These are phyloP conservation scores for Henningerozyma blattae DNA, from an alignment of 805 yeast genomes.

Conservation along the genomic window DNA sequence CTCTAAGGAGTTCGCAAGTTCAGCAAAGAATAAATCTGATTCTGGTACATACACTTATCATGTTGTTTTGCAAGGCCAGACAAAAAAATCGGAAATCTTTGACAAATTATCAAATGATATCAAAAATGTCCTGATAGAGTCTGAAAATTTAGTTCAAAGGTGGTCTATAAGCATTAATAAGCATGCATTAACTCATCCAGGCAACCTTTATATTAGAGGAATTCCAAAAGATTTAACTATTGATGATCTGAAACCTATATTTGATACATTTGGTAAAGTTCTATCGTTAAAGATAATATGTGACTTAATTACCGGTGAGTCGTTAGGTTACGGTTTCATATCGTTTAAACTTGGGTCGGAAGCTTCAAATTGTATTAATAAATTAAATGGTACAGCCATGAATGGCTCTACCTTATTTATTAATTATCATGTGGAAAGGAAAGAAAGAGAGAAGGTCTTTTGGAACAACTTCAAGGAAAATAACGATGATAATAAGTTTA, in stretches of 20 bases:
- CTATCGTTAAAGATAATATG: conserved; percentile 35
- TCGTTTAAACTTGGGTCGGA: conserved; percentile 44
- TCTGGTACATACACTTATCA: conserved; percentile 13
- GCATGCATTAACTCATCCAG: conserved; percentile 38
- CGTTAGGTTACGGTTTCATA: conserved; percentile 51
- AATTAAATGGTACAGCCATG: conserved; percentile 33
- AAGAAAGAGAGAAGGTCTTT: conserved; percentile 38
- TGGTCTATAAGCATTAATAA: conserved; percentile 21
- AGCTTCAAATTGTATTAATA: conserved; percentile 51
- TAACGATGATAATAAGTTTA: conserved; percentile 35
- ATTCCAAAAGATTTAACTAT: conserved; percentile 29
- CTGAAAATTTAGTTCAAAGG: conserved; percentile 3
- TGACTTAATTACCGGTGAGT: conserved; percentile 29
- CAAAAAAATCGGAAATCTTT: conserved; percentile 11
- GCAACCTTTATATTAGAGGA: conserved; percentile 44
- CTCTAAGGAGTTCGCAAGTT: conserved; percentile 9
- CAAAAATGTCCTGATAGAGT: neutral
- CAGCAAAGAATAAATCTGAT: neutral
- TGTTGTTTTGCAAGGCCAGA: conserved; percentile 17
- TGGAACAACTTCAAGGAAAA: conserved; percentile 28
- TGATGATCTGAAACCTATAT: conserved; percentile 27
- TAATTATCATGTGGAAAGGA: conserved; percentile 53
- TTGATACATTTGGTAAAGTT: conserved; percentile 31
- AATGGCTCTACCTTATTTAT: conserved; percentile 30
- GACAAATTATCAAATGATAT: conserved; percentile 1